phyloP scores from a whole-genome alignment of 768 basidiomycete species.

The Phaeolepiota aurea region DNA sequence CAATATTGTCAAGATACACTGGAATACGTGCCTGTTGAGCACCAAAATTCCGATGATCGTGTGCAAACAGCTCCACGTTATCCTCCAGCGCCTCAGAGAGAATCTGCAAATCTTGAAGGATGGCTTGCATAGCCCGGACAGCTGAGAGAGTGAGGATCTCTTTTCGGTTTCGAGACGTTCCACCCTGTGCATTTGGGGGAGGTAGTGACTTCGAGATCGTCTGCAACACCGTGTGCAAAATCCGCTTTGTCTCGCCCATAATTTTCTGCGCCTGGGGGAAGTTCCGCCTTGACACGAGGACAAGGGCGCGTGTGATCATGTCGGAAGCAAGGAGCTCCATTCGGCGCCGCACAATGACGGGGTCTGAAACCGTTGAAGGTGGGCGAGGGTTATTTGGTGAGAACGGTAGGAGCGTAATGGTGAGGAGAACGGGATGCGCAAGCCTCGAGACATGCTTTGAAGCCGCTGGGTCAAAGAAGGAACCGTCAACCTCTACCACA shows the following conservation, averaged over 20 bases:
- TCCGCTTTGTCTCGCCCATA: slow-evolving; percentile 84
- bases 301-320: slow-evolving; percentile 93
- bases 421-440: slow-evolving; percentile 90
- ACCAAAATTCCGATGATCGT: slow-evolving; percentile 91
- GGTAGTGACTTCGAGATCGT: slow-evolving; percentile 71
- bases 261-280: slow-evolving; percentile 87
- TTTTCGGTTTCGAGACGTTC: slow-evolving; percentile 63
- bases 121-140: slow-evolving; percentile 75
- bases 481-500: slow-evolving; percentile 91
- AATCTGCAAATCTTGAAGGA: slow-evolving; percentile 81
- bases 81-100: slow-evolving; percentile 86
- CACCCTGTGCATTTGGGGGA: slow-evolving; percentile 38
- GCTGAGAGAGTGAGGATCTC: slow-evolving; percentile 67
- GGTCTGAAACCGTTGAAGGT: slow-evolving; percentile 55
- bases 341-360: slow-evolving; percentile 83
- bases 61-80: slow-evolving; percentile 85
- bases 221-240: slow-evolving; percentile 85
- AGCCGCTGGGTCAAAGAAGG: slow-evolving; percentile 88
- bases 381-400: slow-evolving; percentile 27
- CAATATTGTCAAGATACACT: neutral
- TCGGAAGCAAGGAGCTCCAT: slow-evolving; percentile 97
- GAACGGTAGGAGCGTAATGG: slow-evolving; percentile 79
- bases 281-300: slow-evolving; percentile 88
- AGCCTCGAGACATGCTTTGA: slow-evolving; percentile 80
- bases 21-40: slow-evolving; percentile 77